These are phyloP conservation scores for Ilyonectria robusta DNA, from an alignment of 2,329 filamentous ascomycete genomes.

Conservation along the genomic window DNA sequence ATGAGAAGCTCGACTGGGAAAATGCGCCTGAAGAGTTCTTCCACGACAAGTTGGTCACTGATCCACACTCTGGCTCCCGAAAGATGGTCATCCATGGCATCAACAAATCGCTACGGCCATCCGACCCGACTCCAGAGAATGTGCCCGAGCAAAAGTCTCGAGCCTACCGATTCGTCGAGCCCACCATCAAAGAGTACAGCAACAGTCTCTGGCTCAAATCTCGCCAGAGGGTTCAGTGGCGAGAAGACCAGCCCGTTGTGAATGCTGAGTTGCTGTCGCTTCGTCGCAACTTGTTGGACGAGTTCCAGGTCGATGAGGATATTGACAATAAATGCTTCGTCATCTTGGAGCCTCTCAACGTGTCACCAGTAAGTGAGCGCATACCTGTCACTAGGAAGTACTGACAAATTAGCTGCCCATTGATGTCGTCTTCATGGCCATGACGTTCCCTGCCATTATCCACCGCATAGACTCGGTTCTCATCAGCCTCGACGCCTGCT, in stretches of 20 bases:
- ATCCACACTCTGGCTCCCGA: constrained; percentile 74
- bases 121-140: constrained; percentile 74
- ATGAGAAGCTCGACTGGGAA: constrained; percentile 56
- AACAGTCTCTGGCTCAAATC: constrained; percentile 79
- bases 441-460: constrained; percentile 87
- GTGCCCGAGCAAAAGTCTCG: constrained; percentile 64
- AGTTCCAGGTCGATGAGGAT: constrained; percentile 68
- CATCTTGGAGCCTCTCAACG: constrained; percentile 80
- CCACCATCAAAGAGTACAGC: constrained; percentile 86
- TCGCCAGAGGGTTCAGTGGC: constrained; percentile 67
- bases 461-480: constrained; percentile 86
- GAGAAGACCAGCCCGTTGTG: constrained; percentile 84
- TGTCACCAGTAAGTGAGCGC: constrained; percentile 77
- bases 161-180: constrained; percentile 56
- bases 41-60: constrained; percentile 66
- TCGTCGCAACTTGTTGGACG: constrained; percentile 87
- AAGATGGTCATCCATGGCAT: constrained; percentile 71
- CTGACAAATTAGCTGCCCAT: constrained; percentile 71
- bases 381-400: background rate
- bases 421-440: constrained; percentile 78
- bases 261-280: constrained; percentile 80
- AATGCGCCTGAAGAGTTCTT: constrained; percentile 65
- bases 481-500: constrained; percentile 83
- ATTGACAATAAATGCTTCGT: constrained; percentile 70
- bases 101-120: constrained; percentile 71